Evolutionary conservation across 2,329 filamentous ascomycete species (phyloP), one percentile per base, ranked within the genome.

Genomic region (Beauveria sp.): DNA sequence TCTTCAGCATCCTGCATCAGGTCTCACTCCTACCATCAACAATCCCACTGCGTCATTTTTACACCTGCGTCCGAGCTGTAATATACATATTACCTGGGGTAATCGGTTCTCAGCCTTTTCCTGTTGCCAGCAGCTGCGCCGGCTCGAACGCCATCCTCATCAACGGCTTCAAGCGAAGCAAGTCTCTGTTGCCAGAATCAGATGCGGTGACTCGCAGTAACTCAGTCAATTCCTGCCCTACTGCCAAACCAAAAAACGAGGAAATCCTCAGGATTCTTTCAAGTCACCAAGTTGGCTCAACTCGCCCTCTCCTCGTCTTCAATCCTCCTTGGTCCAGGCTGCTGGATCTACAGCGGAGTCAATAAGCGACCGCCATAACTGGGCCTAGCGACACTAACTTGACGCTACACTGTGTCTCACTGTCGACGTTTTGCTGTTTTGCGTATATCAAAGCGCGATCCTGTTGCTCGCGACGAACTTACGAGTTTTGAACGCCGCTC

Each of bases 351-450:
- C 77, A 87, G 87, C 83, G 92, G 93, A 89, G 90, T 92, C 81
- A 91, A 94, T 83, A 94, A 92, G 82, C 93, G 96, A 80, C 93
- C 94, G 75, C 93, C 93, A 83, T 97, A 97, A 97, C 79, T 93
- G 68, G 67, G 52, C 61, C 34, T 62, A 63, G 55, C 63, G 61
- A 40, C n/a, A 44, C 41, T 58, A 50, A 63, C 59, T 60, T 12
- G 47, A 53, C 46, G 59, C 51, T 59, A 52, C 60, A 51, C 46
- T 28, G 24, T 24, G 6, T 26, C 22, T 28, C 14, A 20, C n/a
- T 12, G 34, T 18, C 24, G 18, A 34, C 4, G 12, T 22, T 34
- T 18, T 7, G 5, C 40, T 40, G 6, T 52, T 24, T 40, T 37
- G 24, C 26, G n/a, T 22, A 43, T 22, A 24, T 10, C 18, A 43